These are phyloP conservation scores for Tephrocybe sp. DNA, from an alignment of 768 basidiomycete genomes.

Conservation along the genomic window DNA sequence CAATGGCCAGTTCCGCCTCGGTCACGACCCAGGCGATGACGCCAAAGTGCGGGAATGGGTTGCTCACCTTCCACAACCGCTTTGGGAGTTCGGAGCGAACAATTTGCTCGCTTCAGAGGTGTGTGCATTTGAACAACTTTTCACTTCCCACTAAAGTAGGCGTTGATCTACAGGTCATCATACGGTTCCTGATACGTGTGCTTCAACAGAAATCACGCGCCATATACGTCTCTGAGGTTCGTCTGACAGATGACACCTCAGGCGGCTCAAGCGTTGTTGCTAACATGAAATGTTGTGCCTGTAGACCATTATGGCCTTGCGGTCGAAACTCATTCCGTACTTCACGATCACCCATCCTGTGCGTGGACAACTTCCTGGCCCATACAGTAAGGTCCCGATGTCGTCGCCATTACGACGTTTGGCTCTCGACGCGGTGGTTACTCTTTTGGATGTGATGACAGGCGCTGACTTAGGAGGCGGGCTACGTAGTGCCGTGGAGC, in stretches of 20 bases:
- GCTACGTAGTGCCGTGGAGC: slow-evolving; percentile 28
- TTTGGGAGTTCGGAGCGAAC: slow-evolving; percentile 80
- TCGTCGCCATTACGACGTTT: slow-evolving; percentile 48
- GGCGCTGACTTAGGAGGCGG: slow-evolving; percentile 6
- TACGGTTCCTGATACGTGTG: slow-evolving; percentile 63
- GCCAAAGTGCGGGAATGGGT: slow-evolving; percentile 63
- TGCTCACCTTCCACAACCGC: slow-evolving; percentile 68
- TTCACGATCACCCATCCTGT: slow-evolving; percentile 77
- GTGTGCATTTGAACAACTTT: slow-evolving; percentile 11
- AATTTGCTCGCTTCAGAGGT: slow-evolving; percentile 66
- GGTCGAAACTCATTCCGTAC: slow-evolving; percentile 71
- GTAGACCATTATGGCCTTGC: slow-evolving; percentile 51
- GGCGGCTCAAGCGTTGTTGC: background rate
- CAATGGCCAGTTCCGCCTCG: slow-evolving; percentile 45
- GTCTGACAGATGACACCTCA: slow-evolving; percentile 19
- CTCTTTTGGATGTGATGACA: slow-evolving; percentile 24
- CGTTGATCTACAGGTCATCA: slow-evolving; percentile 40
- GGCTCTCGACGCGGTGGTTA: slow-evolving; percentile 61
- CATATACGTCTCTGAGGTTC: slow-evolving; percentile 40
- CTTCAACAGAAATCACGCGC: slow-evolving; percentile 53
- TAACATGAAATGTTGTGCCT: slow-evolving; percentile 12
- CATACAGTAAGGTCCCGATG: slow-evolving; percentile 67
- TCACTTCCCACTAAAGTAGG: slow-evolving; percentile 5
- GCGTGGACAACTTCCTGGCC: slow-evolving; percentile 73
- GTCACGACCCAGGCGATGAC: slow-evolving; percentile 24